Base-by-base conservation (phyloP, 306 rosid species). In the Sechiopsis laciniata region DNA sequence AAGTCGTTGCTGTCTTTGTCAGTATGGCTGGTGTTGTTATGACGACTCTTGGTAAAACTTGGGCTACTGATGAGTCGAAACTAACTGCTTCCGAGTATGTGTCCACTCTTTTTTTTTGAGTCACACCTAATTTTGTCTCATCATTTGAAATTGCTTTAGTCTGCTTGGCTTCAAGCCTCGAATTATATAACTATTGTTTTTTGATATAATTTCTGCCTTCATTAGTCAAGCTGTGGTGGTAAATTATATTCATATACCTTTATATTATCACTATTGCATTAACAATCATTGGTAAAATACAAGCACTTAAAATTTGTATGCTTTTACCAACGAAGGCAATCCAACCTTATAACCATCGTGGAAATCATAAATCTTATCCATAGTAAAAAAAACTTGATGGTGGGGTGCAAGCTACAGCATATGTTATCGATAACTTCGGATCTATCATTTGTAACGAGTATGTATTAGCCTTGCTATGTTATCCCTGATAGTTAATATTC, bases 21-120 rank as follows among this genome's bases (percentile, higher is more conserved):
- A 89, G 99, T 84, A 87, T 94, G 92, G 89, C 96, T 3, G 99
- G 99, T 74, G 99, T 94, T 65, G 87, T 75, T 53, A 91, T 94
- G 99, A 91, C 99, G 73, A 88, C 99, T 56, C 53, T 94, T 55
- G 99, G 99, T 40, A 91, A 89, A 85, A 94, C 99, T 0, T 94
- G 99, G 99, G 97, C 97, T 22, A 42, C 91, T 6, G 99, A 94
- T 79, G 99, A 94, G 6, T 51, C 90, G 0, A 71, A 80, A 71
- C 61, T 74, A 45, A 83, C 63, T 59, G 76, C 73, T 78, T 69
- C 92, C 54, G 53, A 79, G 97, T 94, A 86, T 79, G 95, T 76
- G 37, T 45, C 74, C 19, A 22, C 71, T 81, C 54, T 73, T 68
- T 68, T 37, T 77, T 73, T 64, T 74, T 17, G 10, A 56, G 37